These are phyloP conservation scores for Trichoderma sp. DNA, from an alignment of 2,329 filamentous ascomycete species.

Conservation along the genomic window DNA sequence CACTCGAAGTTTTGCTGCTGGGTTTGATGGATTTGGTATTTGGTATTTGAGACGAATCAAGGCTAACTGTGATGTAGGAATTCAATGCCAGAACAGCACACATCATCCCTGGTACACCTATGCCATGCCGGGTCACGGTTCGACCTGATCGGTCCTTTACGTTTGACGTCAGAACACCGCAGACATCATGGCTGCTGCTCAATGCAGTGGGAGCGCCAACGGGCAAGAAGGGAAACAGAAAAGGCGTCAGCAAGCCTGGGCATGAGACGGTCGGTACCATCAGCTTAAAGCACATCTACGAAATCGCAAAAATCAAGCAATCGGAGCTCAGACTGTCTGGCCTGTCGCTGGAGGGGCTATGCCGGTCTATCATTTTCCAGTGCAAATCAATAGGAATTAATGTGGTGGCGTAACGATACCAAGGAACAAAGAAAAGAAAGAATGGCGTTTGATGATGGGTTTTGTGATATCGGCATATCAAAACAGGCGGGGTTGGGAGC, in stretches of 20 bases:
- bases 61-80: constrained; percentile 58
- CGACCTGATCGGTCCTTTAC: constrained; percentile 89
- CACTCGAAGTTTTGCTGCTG: neutral
- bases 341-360: constrained; percentile 66
- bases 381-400: constrained; percentile 73
- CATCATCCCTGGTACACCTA: constrained; percentile 77
- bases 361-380: constrained; percentile 71
- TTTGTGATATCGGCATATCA: constrained; percentile 1
- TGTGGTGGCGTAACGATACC: constrained; percentile 56
- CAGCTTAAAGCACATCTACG: constrained; percentile 92
- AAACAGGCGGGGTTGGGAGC: neutral
- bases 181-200: constrained; percentile 87
- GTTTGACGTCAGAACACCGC: constrained; percentile 90
- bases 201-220: constrained; percentile 74
- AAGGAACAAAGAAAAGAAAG: neutral
- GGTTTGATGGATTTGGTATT: neutral
- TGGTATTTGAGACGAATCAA: neutral
- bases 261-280: constrained; percentile 79
- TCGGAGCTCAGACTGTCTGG: constrained; percentile 72
- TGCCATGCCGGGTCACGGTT: constrained; percentile 87
- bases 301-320: constrained; percentile 97
- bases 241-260: constrained; percentile 73
- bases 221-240: constrained; percentile 71
- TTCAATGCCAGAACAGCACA: constrained; percentile 94
- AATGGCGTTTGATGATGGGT: neutral